Evolutionary conservation across 1,284 basidiomycete genomes (phyloP).

Genomic region (Veloporphyrellus conicus): DNA sequence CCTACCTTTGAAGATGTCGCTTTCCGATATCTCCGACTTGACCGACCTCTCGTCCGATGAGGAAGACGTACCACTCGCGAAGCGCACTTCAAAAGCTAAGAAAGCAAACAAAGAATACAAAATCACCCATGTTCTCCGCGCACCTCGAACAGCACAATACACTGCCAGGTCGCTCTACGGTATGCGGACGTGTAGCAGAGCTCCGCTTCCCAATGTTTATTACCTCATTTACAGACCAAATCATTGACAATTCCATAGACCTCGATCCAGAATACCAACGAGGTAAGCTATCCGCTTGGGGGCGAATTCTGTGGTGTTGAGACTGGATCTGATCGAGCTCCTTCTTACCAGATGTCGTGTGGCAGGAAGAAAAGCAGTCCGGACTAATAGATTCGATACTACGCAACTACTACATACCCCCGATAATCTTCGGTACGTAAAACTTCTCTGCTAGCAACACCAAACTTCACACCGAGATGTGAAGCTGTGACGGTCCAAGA

Average conservation of each 20-base stretch:
- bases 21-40: slow-evolving; percentile 41
- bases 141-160: slow-evolving; percentile 44
- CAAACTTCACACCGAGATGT: background rate
- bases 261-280: slow-evolving; percentile 53
- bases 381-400: slow-evolving; percentile 54
- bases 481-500: slow-evolving; percentile 28
- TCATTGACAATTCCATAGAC: slow-evolving; percentile 43
- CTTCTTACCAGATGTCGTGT: slow-evolving; percentile 45
- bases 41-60: slow-evolving; percentile 43
- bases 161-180: slow-evolving; percentile 45
- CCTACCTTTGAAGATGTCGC: slow-evolving; percentile 26
- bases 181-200: slow-evolving; percentile 16
- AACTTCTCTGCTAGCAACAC: background rate
- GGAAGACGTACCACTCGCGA: slow-evolving; percentile 30
- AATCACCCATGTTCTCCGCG: slow-evolving; percentile 34
- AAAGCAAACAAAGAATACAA: slow-evolving; percentile 34
- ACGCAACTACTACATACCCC: slow-evolving; percentile 54
- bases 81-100: slow-evolving; percentile 19
- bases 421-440: slow-evolving; percentile 47
- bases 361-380: slow-evolving; percentile 42
- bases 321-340: slow-evolving; percentile 2
- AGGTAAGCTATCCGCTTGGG: slow-evolving; percentile 31
- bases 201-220: background rate
- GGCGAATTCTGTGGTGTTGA: background rate
- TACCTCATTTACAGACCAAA: slow-evolving; percentile 38